These are phyloP conservation scores for Tricholoma sp. DNA, from an alignment of 768 basidiomycete species.

Conservation along the genomic window DNA sequence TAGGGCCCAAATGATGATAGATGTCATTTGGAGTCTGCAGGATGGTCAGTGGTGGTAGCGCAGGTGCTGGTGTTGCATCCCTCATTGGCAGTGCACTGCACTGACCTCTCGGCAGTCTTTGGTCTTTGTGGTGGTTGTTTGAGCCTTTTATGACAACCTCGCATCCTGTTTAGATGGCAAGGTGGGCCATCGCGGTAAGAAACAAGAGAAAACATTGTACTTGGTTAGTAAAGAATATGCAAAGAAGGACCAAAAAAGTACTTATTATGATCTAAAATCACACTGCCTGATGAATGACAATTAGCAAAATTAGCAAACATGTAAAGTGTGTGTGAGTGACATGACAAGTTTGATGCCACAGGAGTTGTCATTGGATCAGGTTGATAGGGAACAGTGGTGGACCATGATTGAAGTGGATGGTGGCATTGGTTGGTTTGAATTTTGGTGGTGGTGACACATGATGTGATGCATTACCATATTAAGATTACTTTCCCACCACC, in stretches of 20 bases:
- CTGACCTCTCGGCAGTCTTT: no score
- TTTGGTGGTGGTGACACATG: background rate
- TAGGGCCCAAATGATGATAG: no score
- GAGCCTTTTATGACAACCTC: no score
- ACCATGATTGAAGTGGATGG: background rate
- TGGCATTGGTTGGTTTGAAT: background rate
- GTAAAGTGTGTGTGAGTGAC: background rate
- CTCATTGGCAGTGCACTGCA: no score
- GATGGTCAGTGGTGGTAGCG: no score
- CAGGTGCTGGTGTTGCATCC: no score
- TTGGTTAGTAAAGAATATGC: background rate
- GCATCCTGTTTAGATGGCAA: no score
- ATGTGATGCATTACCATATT: background rate
- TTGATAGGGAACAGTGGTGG: background rate
- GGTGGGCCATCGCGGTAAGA: no score
- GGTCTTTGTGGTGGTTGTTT: no score
- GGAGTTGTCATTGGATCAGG: no score
- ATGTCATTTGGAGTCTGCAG: no score
- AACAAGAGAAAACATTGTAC: background rate
- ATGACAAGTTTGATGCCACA: no score
- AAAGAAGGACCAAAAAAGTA: background rate
- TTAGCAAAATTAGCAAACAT: background rate
- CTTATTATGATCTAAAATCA: background rate
- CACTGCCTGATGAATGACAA: background rate
- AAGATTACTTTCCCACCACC: background rate